phyloP scores from a whole-genome alignment of 164 flowering plant species.

The Magnolia changhungtana region DNA sequence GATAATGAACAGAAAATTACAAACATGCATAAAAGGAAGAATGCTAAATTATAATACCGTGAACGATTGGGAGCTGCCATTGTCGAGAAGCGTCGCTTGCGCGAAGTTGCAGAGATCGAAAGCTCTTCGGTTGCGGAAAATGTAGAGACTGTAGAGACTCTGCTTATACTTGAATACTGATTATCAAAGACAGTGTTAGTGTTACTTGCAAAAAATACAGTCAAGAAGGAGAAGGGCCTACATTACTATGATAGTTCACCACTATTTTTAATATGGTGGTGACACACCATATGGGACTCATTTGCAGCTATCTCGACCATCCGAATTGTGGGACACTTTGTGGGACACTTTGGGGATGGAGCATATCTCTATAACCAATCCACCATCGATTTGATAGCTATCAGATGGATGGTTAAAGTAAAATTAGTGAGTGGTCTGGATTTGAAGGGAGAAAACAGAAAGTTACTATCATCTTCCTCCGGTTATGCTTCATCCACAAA shows the following conservation, averaged over 20 bases:
- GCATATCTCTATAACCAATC: not conserved
- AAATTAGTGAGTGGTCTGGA: not conserved
- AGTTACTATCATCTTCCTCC: not conserved
- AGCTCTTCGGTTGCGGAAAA: slow-evolving; percentile 67
- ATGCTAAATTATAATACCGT: slow-evolving; percentile 36
- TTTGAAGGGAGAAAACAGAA: not conserved
- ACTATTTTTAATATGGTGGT: not conserved
- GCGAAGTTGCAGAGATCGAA: slow-evolving; percentile 76
- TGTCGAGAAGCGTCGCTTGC: slow-evolving; percentile 65
- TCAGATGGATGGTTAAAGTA: not conserved
- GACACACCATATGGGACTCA: not conserved
- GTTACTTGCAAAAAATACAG: not conserved
- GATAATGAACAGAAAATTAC: not conserved
- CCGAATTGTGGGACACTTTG: not conserved
- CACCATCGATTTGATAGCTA: not conserved
- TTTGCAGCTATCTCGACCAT: not conserved
- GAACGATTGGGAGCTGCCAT: slow-evolving; percentile 47
- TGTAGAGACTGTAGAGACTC: slow-evolving; percentile 56
- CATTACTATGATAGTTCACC: not conserved
- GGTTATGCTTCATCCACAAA: not conserved
- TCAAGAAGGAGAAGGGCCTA: not conserved
- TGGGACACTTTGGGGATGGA: not conserved
- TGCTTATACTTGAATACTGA: slow-evolving; percentile 69
- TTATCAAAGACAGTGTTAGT: not conserved
- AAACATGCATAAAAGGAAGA: slow-evolving; percentile 5